phyloP scores from a whole-genome alignment of 495 filamentous ascomycete genomes.

The Hamigera avellanea region DNA sequence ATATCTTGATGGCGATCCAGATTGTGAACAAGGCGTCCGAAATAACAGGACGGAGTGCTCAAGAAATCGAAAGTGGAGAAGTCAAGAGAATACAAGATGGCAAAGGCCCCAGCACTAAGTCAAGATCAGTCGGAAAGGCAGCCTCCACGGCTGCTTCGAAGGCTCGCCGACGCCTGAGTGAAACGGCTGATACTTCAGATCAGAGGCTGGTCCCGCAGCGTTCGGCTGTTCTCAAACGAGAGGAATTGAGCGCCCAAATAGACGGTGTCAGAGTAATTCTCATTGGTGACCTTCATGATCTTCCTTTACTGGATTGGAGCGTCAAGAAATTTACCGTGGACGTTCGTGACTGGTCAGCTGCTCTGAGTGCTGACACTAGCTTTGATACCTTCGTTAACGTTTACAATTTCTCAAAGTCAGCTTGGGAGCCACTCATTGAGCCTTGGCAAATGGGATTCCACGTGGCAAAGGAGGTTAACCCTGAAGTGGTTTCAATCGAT shows the following conservation, averaged over 20 bases:
- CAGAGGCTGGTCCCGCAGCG: constrained; percentile 14
- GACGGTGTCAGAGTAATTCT: constrained; percentile 88
- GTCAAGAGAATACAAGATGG: constrained; percentile 56
- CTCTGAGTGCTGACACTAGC: constrained; percentile 73
- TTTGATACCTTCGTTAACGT: constrained; percentile 92
- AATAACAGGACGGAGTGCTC: constrained; percentile 46
- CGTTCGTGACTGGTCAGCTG: constrained; percentile 82
- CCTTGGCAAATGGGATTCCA: constrained; percentile 93
- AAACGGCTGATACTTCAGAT: constrained; percentile 18
- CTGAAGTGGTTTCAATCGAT: constrained; percentile 70
- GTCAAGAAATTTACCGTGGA: constrained; percentile 79
- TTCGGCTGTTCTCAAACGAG: constrained; percentile 56
- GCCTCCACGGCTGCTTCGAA: constrained; percentile 45
- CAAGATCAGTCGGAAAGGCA: constrained; percentile 51
- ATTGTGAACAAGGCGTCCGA: constrained; percentile 90
- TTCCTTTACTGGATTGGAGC: constrained; percentile 88
- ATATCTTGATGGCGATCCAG: constrained; percentile 87
- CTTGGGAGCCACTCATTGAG: constrained; percentile 94
- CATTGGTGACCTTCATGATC: constrained; percentile 89
- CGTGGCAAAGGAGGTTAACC: constrained; percentile 65
- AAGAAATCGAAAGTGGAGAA: constrained; percentile 38
- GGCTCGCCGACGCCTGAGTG: constrained; percentile 23
- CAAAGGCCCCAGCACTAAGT: constrained; percentile 40
- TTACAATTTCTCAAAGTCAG: constrained; percentile 97
- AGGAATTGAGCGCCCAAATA: constrained; percentile 73